Evolutionary conservation across 106 monocot genomes (phyloP), one percentile per base, ranked within the genome.

Genomic region (Allium cepa): DNA sequence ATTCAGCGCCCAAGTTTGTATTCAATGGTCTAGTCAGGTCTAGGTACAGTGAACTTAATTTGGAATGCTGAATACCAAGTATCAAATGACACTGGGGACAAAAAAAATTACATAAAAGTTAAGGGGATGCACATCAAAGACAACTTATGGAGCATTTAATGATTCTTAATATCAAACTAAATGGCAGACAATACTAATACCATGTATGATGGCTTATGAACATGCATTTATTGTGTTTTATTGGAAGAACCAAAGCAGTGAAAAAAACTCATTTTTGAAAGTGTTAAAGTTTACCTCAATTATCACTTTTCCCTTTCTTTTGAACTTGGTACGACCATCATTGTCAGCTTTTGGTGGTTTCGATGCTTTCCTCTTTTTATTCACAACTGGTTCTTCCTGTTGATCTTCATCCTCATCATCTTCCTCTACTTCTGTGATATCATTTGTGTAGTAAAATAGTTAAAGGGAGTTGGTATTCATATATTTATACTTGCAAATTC

Each of bases 291-390:
- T 65, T 76, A 83, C 83, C 87, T 87, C 80, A 59, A 87, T 60
- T 14, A 75, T 49, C 12, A 87, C 79, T 53, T 67, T 78, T 60
- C 77, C 74, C 49, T 80, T 83, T 75, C 80, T 83, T 70, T 83
- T 83, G 3, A 59, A 55, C 72, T 79, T 79, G 48, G 53, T 9
- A 26, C 47, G 17, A 49, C 48, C 59, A 69, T 66, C 71, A 53
- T 45, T 48, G 56, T 63, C 49, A 49, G 18, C 36, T 28, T 75
- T 78, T 65, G 15, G 56, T 18, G 61, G 48, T 59, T 71, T 65
- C 9, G 52, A 68, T 76, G 62, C 60, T 70, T 67, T 80, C 59
- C 59, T 66, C 57, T 17, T 71, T 78, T 79, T 83, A 28, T 70
- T 86, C 5, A 7, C 53, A 47, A 64, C 14, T 10, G 46, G 46